Base-by-base conservation (phyloP, 148 eudicot species). In the Silene latifolia region DNA sequence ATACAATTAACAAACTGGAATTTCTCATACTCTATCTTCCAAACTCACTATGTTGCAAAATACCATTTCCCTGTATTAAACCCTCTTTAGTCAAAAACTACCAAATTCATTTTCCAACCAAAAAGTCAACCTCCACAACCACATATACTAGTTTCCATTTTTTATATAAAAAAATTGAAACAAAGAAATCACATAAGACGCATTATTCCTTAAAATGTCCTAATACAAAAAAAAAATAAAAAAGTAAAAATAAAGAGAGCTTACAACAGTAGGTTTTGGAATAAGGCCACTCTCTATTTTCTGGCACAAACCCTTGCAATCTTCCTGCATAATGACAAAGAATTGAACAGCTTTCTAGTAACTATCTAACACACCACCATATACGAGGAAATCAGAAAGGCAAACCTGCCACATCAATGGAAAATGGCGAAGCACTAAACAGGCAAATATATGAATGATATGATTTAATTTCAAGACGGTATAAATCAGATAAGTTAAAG, bases 211-310 rank as follows among this genome's bases (percentile, higher is more conserved):
- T 68, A 3, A 68, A 56, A 48, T 10, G 48, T 61, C 21, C 59
- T 48, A 29, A 48, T 53, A 21, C 7, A 17, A 51, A 51, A 69
- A 25, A 23, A 27, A 32, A 1, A 32, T 27, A 27, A 3, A 27
- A 1, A 32, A 4, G 3, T 32, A 32, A 4, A 32, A 2, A 51
- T 23, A 53, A 32, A 13, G 56, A 51, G 56, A 73, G 64, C 92
- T 82, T 87, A 90, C 96, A 23, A 87, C 78, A 62, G 88, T 88
- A 35, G 81, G 92, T 77, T 77, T 84, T 69, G 74, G 79, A 19
- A 88, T 75, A 69, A 87, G 71, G 57, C 92, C 92, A 23, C 47
- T 76, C 72, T 83, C 82, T 69, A 88, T 80, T 67, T 83, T 81
- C 72, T 80, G 79, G 76, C 70, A 79, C 75, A 90, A 64, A 21